Evolutionary conservation across 2,329 filamentous ascomycete species (phyloP).

Genomic region (Fusarium ramigenum): DNA sequence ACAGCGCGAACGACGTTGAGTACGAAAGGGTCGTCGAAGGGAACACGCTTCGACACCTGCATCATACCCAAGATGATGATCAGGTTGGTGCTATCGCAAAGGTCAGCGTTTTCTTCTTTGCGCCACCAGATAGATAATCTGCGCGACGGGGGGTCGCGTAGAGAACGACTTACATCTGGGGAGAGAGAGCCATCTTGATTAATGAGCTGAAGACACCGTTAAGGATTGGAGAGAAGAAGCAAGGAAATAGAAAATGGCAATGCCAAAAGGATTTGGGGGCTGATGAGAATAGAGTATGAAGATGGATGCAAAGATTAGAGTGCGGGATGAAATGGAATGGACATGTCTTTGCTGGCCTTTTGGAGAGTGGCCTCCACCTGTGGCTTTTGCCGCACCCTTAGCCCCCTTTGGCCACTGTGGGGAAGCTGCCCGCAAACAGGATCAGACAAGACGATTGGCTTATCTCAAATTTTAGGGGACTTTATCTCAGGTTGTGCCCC

Average conservation of each 20-base stretch:
- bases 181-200: slow-evolving; percentile 69
- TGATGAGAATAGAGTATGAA: slow-evolving; percentile 6
- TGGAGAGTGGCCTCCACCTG: slow-evolving; percentile 23
- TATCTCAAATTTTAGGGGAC: slow-evolving; percentile 29
- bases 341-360: slow-evolving; percentile 45
- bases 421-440: slow-evolving; percentile 18
- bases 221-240: background rate
- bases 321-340: slow-evolving; percentile 32
- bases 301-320: slow-evolving; percentile 19
- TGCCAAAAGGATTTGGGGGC: slow-evolving; percentile 13
- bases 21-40: slow-evolving; percentile 82
- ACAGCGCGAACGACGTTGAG: slow-evolving; percentile 65
- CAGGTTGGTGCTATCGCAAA: slow-evolving; percentile 78
- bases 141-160: slow-evolving; percentile 8
- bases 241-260: slow-evolving; percentile 13
- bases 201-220: background rate
- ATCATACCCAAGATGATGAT: slow-evolving; percentile 97
- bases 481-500: slow-evolving; percentile 8
- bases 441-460: slow-evolving; percentile 7
- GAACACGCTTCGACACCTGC: slow-evolving; percentile 96
- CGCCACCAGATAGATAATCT: slow-evolving; percentile 24
- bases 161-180: slow-evolving; percentile 67
- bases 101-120: slow-evolving; percentile 38
- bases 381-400: slow-evolving; percentile 36
- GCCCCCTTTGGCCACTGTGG: slow-evolving; percentile 37